These are phyloP conservation scores for Stagonosporopsis rhizophila DNA, from an alignment of 2,329 filamentous ascomycete genomes.

Conservation along the genomic window DNA sequence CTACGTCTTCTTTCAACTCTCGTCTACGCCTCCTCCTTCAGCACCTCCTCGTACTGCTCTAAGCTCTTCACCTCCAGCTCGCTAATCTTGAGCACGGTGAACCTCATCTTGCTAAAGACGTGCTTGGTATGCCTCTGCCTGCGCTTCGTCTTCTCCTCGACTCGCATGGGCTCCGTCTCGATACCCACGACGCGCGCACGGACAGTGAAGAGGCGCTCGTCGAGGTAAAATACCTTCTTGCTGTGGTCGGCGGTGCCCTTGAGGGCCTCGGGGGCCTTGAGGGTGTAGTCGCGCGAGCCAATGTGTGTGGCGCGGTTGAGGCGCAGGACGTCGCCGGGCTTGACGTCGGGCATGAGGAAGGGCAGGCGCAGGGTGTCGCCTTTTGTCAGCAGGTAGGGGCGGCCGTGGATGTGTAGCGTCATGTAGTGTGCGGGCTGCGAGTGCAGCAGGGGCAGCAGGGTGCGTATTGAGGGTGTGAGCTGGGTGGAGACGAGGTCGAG, in stretches of 20 bases:
- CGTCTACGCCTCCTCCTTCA: constrained; percentile 13
- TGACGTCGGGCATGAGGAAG: constrained; percentile 58
- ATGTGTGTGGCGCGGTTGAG: constrained; percentile 84
- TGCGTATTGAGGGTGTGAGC: constrained; percentile 63
- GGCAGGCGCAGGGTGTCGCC: constrained; percentile 59
- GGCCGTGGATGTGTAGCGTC: constrained; percentile 79
- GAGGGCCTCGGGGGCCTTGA: constrained; percentile 62
- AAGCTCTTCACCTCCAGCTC: constrained; percentile 73
- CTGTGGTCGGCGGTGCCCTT: constrained; percentile 41
- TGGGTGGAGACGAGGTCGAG: constrained; percentile 40
- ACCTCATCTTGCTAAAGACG: constrained; percentile 88
- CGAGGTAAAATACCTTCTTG: constrained; percentile 67
- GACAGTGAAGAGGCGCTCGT: constrained; percentile 84
- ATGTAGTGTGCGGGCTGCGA: constrained; percentile 80
- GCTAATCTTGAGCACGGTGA: constrained; percentile 83
- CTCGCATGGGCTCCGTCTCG: constrained; percentile 70
- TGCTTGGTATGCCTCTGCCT: constrained; percentile 71
- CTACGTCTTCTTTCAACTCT: too few species aligned
- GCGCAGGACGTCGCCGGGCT: constrained; percentile 82
- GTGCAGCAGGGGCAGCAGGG: constrained; percentile 73
- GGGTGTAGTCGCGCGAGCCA: constrained; percentile 87
- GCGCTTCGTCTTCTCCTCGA: constrained; percentile 68
- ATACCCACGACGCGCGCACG: constrained; percentile 83
- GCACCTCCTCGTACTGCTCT: constrained; percentile 59
- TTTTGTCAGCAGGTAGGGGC: constrained; percentile 77